Evolutionary conservation across 2,329 filamentous ascomycete species (phyloP), one percentile per base, ranked within the genome.

Genomic region (Cladobotryum mycophilum): DNA sequence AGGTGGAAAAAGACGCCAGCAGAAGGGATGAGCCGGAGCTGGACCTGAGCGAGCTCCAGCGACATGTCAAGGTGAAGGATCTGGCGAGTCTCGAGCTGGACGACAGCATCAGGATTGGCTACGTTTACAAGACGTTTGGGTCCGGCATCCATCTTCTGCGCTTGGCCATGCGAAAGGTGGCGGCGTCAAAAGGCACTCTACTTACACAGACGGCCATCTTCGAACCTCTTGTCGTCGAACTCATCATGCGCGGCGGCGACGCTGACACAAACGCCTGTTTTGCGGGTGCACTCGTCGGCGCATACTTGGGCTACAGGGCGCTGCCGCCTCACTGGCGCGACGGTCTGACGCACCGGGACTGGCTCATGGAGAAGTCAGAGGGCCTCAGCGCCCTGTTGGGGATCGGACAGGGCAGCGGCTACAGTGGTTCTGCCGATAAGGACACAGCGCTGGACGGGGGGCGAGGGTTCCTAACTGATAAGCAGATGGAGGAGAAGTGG

Each of bases 221-320:
- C 53, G 74, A 79, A 59, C 60, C 67, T 5, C 61, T 76, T 11
- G 74, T 79, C 12, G 74, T 71, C 0, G 66, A 73, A 6, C 64
- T 80, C 13, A 69, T 74, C 35, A 76, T 78, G 73, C 66, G 70
- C 35, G 77, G 74, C 2, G 77, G 76, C 0, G 76, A 80, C 53
- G 74, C 76, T 3, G 76, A 79, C 53, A 79, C 76, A 1, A 79
- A 80, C 52, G 76, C 74, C 6, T 76, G 74, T 41, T 75, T 74
- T 48, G 75, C 76, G 0, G 76, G 76, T 0, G 74, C 75, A 1
- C 61, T 80, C 0, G 55, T 79, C 1, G 77, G 77, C 0, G 70
- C 68, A 0, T 73, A 71, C 38, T 56, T 78, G 1, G 76, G 76
- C 13, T 75, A 73, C 58, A 68, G 64, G 38, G 62, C 63, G 1